A percentile compares a stretch with the other conserved stretches of the same genome.
Conservation (phyloP, 495 filamentous ascomycete species). For the Immersiella caudata region DNA sequence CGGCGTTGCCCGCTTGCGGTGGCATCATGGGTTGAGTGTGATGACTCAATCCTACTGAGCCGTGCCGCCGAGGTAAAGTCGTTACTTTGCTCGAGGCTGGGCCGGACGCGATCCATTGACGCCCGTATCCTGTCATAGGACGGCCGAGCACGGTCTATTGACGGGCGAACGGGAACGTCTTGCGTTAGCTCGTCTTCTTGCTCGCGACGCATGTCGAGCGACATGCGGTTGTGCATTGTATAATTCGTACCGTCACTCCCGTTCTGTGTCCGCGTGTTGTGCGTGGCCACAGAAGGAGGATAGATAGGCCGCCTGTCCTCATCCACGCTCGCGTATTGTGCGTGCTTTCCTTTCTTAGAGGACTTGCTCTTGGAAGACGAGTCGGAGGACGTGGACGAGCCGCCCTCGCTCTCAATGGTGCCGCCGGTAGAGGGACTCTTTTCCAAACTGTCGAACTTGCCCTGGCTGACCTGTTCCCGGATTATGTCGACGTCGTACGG, state of each 20-base stretch:
- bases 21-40: constrained; percentile 48
- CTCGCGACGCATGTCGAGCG: constrained; percentile 37
- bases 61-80: constrained; percentile 90
- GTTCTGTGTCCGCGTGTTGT: constrained; percentile 83
- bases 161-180: constrained; percentile 50
- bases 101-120: constrained; percentile 73
- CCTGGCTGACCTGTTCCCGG: constrained; percentile 82
- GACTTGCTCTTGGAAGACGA: constrained; percentile 34
- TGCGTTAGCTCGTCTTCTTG: constrained; percentile 36
- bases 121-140: constrained; percentile 77
- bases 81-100: constrained; percentile 80
- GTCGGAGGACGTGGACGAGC: constrained; percentile 46
- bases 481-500: constrained; percentile 95
- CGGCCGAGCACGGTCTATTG: constrained; percentile 71
- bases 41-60: constrained; percentile 80
- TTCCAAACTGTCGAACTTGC: constrained; percentile 62
- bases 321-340: constrained; percentile 62
- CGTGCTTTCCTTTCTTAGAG: constrained; percentile 62
- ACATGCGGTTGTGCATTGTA: constrained; percentile 65
- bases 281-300: constrained; percentile 80
- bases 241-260: constrained; percentile 94
- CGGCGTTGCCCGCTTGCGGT: constrained; percentile 27
- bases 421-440: constrained; percentile 25
- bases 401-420: constrained; percentile 33
- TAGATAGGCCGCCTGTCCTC: constrained; percentile 91